Conservation (phyloP, 192 early-diverging fungal species). For the Backusella australiensis region DNA sequence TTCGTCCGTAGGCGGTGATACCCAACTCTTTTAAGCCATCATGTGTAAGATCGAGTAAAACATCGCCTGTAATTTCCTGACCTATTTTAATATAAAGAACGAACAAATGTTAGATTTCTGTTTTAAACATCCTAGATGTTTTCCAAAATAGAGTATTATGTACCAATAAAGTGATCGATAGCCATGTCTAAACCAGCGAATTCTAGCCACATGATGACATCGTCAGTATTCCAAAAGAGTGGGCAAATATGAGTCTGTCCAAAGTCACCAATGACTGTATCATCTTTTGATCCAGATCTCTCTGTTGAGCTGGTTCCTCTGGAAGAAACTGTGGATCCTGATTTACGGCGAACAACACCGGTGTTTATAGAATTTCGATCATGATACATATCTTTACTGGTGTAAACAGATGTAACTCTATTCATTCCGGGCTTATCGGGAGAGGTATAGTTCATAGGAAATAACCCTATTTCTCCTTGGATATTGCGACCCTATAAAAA, state of each 20-base stretch:
- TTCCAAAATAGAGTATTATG: neutral
- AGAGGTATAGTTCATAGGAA: slow-evolving; percentile 66
- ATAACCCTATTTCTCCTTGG: slow-evolving; percentile 63
- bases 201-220: neutral
- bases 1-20: slow-evolving; percentile 57
- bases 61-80: slow-evolving; percentile 60
- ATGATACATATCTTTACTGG: neutral
- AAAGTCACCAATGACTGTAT: neutral
- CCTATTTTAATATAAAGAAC: slow-evolving; percentile 33
- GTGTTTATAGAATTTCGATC: neutral
- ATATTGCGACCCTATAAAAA: slow-evolving; percentile 56
- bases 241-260: neutral
- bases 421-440: slow-evolving; percentile 1
- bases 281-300: neutral
- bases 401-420: neutral
- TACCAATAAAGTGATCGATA: neutral
- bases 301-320: neutral
- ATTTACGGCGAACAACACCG: neutral
- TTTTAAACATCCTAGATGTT: neutral
- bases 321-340: neutral
- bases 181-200: neutral
- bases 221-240: neutral
- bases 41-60: slow-evolving; percentile 54
- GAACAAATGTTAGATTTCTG: neutral
- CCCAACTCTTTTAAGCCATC: slow-evolving; percentile 62